Evolutionary conservation across 1,284 basidiomycete genomes (phyloP).

Genomic region (Cutaneotrichosporon sp.): DNA sequence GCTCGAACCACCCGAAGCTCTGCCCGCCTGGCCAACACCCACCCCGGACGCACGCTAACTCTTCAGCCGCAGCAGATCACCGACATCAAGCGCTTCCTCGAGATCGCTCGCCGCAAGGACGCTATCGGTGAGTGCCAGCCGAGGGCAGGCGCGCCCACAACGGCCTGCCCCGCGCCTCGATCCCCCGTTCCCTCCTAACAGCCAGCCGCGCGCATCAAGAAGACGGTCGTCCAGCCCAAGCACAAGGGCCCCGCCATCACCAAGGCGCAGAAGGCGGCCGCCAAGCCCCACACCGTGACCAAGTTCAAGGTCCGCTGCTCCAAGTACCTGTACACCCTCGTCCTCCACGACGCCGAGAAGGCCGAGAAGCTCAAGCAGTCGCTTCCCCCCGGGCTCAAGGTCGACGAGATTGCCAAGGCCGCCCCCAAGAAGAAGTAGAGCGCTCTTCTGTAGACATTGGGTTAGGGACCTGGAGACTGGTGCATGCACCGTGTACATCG

Average conservation of each 20-base stretch:
- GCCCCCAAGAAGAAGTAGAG: slow-evolving; percentile 55
- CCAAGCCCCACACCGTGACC: slow-evolving; percentile 74
- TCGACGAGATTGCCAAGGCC: slow-evolving; percentile 54
- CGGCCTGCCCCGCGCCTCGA: neutral
- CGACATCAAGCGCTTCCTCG: slow-evolving; percentile 99
- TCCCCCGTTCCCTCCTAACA: neutral
- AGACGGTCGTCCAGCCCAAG: slow-evolving; percentile 63
- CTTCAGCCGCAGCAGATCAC: slow-evolving; percentile 93
- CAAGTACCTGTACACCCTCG: slow-evolving; percentile 96
- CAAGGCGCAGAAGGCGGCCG: slow-evolving; percentile 55
- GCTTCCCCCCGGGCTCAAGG: slow-evolving; percentile 70
- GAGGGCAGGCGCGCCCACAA: too few species aligned
- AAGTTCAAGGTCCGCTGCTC: slow-evolving; percentile 99
- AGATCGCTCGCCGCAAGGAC: slow-evolving; percentile 81
- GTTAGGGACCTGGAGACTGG: neutral
- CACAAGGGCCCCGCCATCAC: slow-evolving; percentile 29
- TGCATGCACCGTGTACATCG: slow-evolving; percentile 10
- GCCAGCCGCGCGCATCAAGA: slow-evolving; percentile 93
- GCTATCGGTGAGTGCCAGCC: slow-evolving; percentile 26
- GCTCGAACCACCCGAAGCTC: neutral
- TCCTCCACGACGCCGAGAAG: slow-evolving; percentile 94
- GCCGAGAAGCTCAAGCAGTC: slow-evolving; percentile 97
- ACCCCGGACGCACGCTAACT: neutral
- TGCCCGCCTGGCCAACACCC: neutral
- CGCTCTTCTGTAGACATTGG: slow-evolving; percentile 3